phyloP scores from a whole-genome alignment of 1,284 basidiomycete genomes.

The Heterobasidion occidentale region DNA sequence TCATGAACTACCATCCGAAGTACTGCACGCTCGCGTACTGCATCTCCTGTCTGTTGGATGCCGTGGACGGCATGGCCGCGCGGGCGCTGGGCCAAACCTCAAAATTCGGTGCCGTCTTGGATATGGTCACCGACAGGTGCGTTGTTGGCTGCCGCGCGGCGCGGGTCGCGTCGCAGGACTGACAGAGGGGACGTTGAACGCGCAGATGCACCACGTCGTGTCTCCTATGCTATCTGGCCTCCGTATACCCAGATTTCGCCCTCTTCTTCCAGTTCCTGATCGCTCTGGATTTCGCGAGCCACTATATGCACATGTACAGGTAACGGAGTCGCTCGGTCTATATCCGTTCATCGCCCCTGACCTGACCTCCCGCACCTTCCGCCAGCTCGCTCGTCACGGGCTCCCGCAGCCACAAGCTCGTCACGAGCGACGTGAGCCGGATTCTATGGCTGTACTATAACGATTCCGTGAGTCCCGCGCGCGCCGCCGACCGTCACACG shows the following conservation, averaged over 20 bases:
- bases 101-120: constrained; percentile 96
- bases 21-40: constrained; percentile 88
- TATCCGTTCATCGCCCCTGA: not conserved
- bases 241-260: constrained; percentile 79
- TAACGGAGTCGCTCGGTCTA: constrained; percentile 24
- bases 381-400: constrained; percentile 88
- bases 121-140: constrained; percentile 99
- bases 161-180: not conserved
- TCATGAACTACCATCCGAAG: constrained; percentile 93
- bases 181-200: not conserved
- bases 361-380: not conserved
- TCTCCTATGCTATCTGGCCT: constrained; percentile 89
- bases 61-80: constrained; percentile 94
- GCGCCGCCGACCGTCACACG: not conserved
- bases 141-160: constrained; percentile 10
- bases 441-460: constrained; percentile 95
- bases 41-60: constrained; percentile 92
- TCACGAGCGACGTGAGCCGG: constrained; percentile 86
- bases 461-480: constrained; percentile 61
- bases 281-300: constrained; percentile 94
- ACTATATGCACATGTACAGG: constrained; percentile 99
- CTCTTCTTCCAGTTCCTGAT: constrained; percentile 93
- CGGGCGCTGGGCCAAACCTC: constrained; percentile 84
- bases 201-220: constrained; percentile 94
- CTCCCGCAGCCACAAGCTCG: constrained; percentile 86